Evolutionary conservation across 2,329 filamentous ascomycete genomes (phyloP).

Genomic region (Alternaria consortialis): DNA sequence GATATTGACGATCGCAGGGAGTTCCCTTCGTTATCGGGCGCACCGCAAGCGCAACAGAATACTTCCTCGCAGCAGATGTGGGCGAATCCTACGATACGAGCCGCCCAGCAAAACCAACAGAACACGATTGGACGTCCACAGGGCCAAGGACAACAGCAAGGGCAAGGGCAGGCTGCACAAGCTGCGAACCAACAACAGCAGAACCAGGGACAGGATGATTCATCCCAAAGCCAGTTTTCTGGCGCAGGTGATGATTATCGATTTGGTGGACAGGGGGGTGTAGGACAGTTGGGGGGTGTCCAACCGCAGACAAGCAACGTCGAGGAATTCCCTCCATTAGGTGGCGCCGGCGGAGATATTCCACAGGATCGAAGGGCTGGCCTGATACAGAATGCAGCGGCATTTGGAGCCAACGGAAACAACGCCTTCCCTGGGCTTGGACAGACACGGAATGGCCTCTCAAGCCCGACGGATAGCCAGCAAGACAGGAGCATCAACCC

Average conservation of each 20-base stretch:
- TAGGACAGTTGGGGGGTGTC: slow-evolving; percentile 59
- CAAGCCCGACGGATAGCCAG: slow-evolving; percentile 50
- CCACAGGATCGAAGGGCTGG: slow-evolving; percentile 60
- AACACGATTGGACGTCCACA: slow-evolving; percentile 64
- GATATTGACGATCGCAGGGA: slow-evolving; percentile 57
- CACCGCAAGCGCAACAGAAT: slow-evolving; percentile 64
- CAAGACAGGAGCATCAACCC: slow-evolving; percentile 46
- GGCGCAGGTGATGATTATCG: slow-evolving; percentile 64
- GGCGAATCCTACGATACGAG: slow-evolving; percentile 66
- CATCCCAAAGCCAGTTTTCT: slow-evolving; percentile 60
- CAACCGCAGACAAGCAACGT: slow-evolving; percentile 66
- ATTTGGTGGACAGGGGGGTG: slow-evolving; percentile 64
- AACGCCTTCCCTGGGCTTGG: slow-evolving; percentile 54
- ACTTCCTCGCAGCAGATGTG: slow-evolving; percentile 62
- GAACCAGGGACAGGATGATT: slow-evolving; percentile 51
- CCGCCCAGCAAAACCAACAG: slow-evolving; percentile 62
- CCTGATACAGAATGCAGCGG: slow-evolving; percentile 60
- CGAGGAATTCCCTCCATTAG: slow-evolving; percentile 69
- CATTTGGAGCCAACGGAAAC: slow-evolving; percentile 51
- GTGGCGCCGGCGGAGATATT: slow-evolving; percentile 62
- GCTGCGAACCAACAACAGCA: slow-evolving; percentile 56
- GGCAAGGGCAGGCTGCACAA: slow-evolving; percentile 45
- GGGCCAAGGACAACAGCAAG: slow-evolving; percentile 42
- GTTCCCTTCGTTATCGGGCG: slow-evolving; percentile 68
- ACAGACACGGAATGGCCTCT: slow-evolving; percentile 56